Evolutionary conservation across 2,329 filamentous ascomycete species (phyloP).

Genomic region (Trichoderma citrinoviride): DNA sequence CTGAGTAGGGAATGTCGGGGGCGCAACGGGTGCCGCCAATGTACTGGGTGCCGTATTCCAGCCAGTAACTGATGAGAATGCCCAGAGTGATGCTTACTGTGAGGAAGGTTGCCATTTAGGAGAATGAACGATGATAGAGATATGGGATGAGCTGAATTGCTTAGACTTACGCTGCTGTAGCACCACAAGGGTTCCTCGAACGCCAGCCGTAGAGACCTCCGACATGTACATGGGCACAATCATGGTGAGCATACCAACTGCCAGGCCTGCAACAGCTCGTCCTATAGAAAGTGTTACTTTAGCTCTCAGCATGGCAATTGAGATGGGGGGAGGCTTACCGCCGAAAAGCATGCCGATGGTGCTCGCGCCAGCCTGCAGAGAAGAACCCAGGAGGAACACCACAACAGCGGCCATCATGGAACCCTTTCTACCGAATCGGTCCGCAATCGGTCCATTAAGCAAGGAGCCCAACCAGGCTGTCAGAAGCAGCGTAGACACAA

Average conservation of each 20-base stretch:
- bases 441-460: constrained; percentile 40
- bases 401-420: constrained; percentile 38
- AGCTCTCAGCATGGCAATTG: background rate
- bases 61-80: constrained; percentile 44
- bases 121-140: background rate
- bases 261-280: constrained; percentile 44
- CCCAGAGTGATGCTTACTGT: constrained; percentile 41
- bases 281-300: constrained; percentile 28
- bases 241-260: constrained; percentile 42
- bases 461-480: constrained; percentile 51
- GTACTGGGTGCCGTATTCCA: constrained; percentile 42
- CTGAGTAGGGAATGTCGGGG: constrained; percentile 46
- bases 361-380: constrained; percentile 44
- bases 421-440: constrained; percentile 35
- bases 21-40: constrained; percentile 47
- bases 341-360: constrained; percentile 41
- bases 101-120: background rate
- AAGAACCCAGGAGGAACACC: constrained; percentile 42
- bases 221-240: constrained; percentile 46
- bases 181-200: constrained; percentile 48
- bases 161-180: constrained; percentile 36
- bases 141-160: background rate
- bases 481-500: constrained; percentile 49
- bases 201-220: constrained; percentile 48
- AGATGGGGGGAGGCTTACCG: constrained; percentile 30